Base-by-base conservation (phyloP, 1,139 yeast genomes). In the Yamadazyma membranifaciens region DNA sequence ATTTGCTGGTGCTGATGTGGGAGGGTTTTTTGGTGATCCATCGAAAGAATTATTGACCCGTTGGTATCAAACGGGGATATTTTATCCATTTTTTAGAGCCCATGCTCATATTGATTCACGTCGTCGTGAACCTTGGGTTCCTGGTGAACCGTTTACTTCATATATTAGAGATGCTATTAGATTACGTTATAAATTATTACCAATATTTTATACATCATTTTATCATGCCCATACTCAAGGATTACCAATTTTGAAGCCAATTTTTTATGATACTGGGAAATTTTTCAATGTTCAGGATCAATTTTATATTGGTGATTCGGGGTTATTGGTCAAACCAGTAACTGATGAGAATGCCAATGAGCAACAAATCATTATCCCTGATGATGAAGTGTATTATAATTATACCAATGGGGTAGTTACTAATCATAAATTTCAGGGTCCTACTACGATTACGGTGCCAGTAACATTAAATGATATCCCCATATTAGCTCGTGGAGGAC, bases 51-150 rank as follows among this genome's bases (percentile, higher is more conserved):
- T 94, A 45, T 67, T 88, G 46, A 78, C 87, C 1, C 75, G 99
- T 54, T 92, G 98, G 98, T 91, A 91, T 60, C 98, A 92, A 61
- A 75, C 95, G 1, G 98, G 96, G 44, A 80, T 87, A 20, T 92
- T 95, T 82, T 91, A 91, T 61, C 98, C 98, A 33, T 94, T 92
- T 56, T 91, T 92, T 69, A 75, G 98, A 56, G 97, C 85, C 0
- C 99, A 92, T 65, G 97, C 98, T 0, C 98, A 94, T 65, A 85
- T 91, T 43, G 98, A 92, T 60, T 74, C 97, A 1, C 74, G 85
- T 55, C 80, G 98, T 62, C 77, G 97, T 46, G 99, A 92, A 56
- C 98, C 98, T 1, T 92, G 91, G 83, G 63, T 91, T 36, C 74
- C 85, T 2, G 87, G 87, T 2, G 94, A 81, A 25, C 91, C 92